phyloP scores from a whole-genome alignment of 2,329 filamentous ascomycete genomes.

The Penicillium sp. region DNA sequence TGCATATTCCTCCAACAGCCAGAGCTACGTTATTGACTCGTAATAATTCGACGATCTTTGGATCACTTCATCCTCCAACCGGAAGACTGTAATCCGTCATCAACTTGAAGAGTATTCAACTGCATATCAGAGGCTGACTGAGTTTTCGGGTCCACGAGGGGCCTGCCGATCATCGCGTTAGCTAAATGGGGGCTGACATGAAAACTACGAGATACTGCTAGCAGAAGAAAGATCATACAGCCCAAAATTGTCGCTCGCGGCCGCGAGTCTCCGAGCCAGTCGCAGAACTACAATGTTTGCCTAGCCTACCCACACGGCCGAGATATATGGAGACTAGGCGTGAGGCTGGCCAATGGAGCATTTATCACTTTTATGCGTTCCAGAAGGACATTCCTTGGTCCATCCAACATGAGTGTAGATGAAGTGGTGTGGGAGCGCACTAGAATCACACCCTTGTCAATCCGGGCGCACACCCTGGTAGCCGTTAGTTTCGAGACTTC shows the following conservation, averaged over 20 bases:
- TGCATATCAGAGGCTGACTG: not conserved
- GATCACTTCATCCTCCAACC: not conserved
- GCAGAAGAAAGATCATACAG: not conserved
- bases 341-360: not conserved
- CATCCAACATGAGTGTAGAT: not conserved
- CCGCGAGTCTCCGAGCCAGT: not conserved
- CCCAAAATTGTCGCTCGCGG: not conserved
- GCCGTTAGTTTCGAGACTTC: not conserved
- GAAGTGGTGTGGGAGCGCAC: not conserved
- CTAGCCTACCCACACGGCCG: not conserved
- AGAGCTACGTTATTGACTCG: not conserved
- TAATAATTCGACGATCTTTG: not conserved
- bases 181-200: not conserved
- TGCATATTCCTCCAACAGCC: not conserved
- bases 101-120: not conserved
- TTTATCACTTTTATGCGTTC: not conserved
- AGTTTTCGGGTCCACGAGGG: not conserved
- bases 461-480: not conserved
- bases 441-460: not conserved
- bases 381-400: not conserved
- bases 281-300: not conserved
- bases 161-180: not conserved
- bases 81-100: not conserved
- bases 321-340: not conserved
- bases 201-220: not conserved